A percentile compares a stretch with the other conserved stretches of the same genome.
phyloP scores from a whole-genome alignment of 2,329 filamentous ascomycete species.

The Ilyonectria robusta region DNA sequence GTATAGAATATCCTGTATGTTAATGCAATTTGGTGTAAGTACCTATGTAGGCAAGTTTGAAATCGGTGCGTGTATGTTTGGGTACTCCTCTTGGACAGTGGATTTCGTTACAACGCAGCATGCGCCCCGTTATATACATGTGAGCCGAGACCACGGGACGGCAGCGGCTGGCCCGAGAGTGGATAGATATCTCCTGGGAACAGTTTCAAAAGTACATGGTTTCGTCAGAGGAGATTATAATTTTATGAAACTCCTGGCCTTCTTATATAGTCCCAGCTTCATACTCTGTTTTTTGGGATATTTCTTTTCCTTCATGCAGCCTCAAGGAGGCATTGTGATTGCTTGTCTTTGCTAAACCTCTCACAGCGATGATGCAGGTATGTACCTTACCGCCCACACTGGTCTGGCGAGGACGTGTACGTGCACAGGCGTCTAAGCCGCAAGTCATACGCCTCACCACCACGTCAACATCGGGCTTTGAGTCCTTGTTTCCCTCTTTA shows the following conservation, averaged over 20 bases:
- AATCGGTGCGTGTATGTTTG: too few relatives aligned
- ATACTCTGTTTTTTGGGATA: neutral
- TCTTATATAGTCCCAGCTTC: neutral
- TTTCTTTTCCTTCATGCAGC: neutral
- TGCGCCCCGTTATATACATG: neutral
- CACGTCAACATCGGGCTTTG: constrained; percentile 5
- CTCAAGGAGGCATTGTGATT: neutral
- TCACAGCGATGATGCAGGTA: constrained; percentile 24
- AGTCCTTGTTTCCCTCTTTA: neutral
- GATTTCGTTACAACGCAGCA: neutral
- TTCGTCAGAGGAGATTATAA: neutral
- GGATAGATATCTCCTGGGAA: neutral
- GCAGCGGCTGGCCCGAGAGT: neutral
- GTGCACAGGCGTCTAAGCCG: constrained; percentile 27
- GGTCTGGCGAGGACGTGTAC: constrained; percentile 2
- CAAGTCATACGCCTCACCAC: constrained; percentile 15
- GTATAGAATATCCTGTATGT: too few relatives aligned
- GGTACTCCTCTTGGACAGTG: neutral
- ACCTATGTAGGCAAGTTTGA: too few relatives aligned
- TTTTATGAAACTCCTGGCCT: neutral
- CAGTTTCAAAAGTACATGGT: neutral
- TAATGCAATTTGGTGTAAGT: too few relatives aligned
- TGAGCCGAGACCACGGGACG: neutral
- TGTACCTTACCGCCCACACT: constrained; percentile 12
- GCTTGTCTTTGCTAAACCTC: neutral